phyloP scores from a whole-genome alignment of 768 basidiomycete species.

The Candolleomyces aberdarensis region DNA sequence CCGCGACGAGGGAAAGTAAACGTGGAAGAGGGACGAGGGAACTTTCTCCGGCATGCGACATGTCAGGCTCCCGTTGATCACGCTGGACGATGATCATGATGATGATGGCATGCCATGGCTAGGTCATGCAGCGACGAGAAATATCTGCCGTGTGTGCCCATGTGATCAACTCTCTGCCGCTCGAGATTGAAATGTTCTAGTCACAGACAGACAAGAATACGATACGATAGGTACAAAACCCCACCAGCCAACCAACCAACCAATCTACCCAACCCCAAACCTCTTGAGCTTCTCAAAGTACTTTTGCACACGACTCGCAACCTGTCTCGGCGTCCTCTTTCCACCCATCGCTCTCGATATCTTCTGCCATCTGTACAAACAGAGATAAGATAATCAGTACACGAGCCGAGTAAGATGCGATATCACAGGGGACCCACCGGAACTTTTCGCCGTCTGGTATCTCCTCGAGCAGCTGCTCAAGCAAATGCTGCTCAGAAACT shows the following conservation, averaged over 20 bases:
- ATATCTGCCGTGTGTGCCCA: too few species aligned
- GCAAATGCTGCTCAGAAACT: slow-evolving; percentile 68
- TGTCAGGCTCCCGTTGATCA: too few species aligned
- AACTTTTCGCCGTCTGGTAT: slow-evolving; percentile 78
- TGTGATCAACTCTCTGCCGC: too few species aligned
- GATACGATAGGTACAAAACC: not conserved
- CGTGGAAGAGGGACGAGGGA: not conserved
- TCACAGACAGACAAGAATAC: too few species aligned
- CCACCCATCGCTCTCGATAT: slow-evolving; percentile 83
- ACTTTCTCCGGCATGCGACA: too few species aligned
- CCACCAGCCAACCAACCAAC: slow-evolving; percentile 1
- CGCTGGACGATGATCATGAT: too few species aligned
- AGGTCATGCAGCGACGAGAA: too few species aligned
- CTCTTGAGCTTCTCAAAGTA: slow-evolving; percentile 82
- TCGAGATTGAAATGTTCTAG: too few species aligned
- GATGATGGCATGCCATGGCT: too few species aligned
- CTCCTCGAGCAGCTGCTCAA: slow-evolving; percentile 71
- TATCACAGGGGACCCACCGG: slow-evolving; percentile 40
- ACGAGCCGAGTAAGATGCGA: not conserved
- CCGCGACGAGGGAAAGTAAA: too few species aligned
- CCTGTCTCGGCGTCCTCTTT: slow-evolving; percentile 72
- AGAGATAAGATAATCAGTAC: not conserved
- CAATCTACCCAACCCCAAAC: slow-evolving; percentile 44
- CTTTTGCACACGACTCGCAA: slow-evolving; percentile 87
- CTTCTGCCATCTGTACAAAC: slow-evolving; percentile 61